phyloP scores from a whole-genome alignment of 2,329 filamentous ascomycete genomes.

The Diaporthe vaccinii region DNA sequence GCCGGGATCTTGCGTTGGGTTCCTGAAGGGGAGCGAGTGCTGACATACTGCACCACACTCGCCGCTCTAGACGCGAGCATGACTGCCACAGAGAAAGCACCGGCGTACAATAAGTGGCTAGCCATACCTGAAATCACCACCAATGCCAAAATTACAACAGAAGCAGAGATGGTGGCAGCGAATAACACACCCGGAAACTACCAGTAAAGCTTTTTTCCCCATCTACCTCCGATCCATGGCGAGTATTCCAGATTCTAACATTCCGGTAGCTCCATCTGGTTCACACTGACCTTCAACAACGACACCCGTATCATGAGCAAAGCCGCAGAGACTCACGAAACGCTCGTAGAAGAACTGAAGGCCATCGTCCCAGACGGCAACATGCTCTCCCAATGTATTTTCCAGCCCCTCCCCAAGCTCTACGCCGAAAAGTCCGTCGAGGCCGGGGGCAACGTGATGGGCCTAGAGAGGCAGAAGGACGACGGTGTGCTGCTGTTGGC shows the following conservation, averaged over 20 bases:
- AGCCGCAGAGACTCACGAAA: constrained; percentile 49
- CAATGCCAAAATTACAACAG: not conserved
- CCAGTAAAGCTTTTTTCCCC: not conserved
- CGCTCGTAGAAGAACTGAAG: constrained; percentile 45
- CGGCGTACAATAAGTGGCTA: constrained; percentile 5
- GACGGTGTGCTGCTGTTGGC: constrained; percentile 43
- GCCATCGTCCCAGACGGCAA: constrained; percentile 41
- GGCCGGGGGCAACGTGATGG: constrained; percentile 45
- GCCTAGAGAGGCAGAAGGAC: constrained; percentile 41
- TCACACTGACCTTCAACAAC: constrained; percentile 53
- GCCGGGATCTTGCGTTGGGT: not conserved
- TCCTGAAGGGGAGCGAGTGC: not conserved
- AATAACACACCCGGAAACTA: not conserved
- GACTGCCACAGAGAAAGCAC: not conserved
- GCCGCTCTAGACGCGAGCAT: not conserved
- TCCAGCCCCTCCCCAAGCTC: constrained; percentile 45
- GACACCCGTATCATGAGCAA: constrained; percentile 52
- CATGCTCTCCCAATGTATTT: constrained; percentile 46
- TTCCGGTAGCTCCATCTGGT: constrained; percentile 51
- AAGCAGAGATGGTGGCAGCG: not conserved
- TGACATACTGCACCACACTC: not conserved
- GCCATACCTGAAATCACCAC: not conserved
- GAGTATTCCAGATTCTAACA: not conserved
- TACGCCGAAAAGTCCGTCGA: constrained; percentile 21
- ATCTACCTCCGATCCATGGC: accelerated